phyloP scores from a whole-genome alignment of 1,139 yeast species.

The Williopsis jadinii region DNA sequence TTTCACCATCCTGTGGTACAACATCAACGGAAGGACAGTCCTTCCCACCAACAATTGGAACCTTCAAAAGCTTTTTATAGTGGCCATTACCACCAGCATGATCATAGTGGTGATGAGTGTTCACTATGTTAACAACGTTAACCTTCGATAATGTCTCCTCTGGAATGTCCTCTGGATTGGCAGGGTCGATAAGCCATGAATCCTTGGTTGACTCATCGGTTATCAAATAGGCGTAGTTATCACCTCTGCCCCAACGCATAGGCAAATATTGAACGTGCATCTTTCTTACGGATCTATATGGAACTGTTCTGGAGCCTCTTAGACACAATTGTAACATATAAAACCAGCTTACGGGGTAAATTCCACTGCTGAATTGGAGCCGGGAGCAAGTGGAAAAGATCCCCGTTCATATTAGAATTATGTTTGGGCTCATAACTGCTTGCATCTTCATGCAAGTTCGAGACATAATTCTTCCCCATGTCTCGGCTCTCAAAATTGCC shows the following conservation, averaged over 20 bases:
- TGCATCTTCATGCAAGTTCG: no score
- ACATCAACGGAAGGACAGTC: constrained; percentile 65
- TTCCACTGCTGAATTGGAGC: no score
- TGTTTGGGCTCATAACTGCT: no score
- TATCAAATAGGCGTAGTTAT: constrained; percentile 79
- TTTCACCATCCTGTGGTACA: constrained; percentile 61
- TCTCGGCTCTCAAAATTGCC: no score
- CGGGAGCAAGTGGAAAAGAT: no score
- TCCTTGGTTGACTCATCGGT: constrained; percentile 58
- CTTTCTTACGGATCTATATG: constrained; percentile 27
- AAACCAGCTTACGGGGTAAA: no score
- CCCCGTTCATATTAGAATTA: no score
- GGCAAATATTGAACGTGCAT: constrained; percentile 83
- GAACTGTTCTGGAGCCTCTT: no score
- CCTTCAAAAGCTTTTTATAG: constrained; percentile 25
- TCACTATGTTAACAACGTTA: constrained; percentile 66
- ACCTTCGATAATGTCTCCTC: constrained; percentile 28
- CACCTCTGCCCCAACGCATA: constrained; percentile 95
- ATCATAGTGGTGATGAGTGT: constrained; percentile 94
- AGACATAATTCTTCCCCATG: no score
- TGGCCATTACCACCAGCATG: constrained; percentile 84
- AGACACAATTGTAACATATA: no score
- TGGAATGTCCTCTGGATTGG: constrained; percentile 59
- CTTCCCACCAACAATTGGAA: constrained; percentile 82
- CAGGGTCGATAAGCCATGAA: constrained; percentile 90